phyloP scores from a whole-genome alignment of 2,329 filamentous ascomycete genomes.

The Cladosporium sp. region DNA sequence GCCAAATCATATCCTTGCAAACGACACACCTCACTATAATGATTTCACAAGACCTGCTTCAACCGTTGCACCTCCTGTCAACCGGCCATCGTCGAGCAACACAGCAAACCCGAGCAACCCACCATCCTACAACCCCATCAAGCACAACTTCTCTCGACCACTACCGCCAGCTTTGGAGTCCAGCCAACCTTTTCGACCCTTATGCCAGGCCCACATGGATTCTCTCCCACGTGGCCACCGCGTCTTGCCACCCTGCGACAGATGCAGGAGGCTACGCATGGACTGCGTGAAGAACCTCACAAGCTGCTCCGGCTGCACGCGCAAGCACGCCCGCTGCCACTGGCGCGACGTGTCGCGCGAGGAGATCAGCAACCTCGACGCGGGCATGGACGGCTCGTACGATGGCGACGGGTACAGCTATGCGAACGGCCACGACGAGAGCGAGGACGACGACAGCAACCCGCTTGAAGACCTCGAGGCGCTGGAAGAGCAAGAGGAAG shows the following conservation, averaged over 20 bases:
- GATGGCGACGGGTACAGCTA: conserved; percentile 20
- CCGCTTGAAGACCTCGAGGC: conserved; percentile 33
- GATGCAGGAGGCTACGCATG: conserved; percentile 74
- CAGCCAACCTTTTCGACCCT: conserved; percentile 32
- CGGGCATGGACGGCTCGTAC: conserved; percentile 7
- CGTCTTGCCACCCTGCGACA: conserved; percentile 78
- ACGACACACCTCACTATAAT: conserved; percentile 23
- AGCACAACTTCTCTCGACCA: conserved; percentile 36
- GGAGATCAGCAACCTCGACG: conserved; percentile 45
- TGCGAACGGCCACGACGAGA: conserved; percentile 20
- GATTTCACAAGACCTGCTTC: background rate
- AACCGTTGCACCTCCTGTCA: conserved; percentile 11
- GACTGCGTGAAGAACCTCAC: conserved; percentile 83
- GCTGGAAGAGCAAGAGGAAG: conserved; percentile 31
- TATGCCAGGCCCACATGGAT: conserved; percentile 61
- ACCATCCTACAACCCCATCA: conserved; percentile 19
- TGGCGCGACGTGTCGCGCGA: conserved; percentile 79
- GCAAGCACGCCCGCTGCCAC: conserved; percentile 83
- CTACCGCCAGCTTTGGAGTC: conserved; percentile 33
- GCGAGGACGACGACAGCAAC: conserved; percentile 31
- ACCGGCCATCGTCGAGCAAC: conserved; percentile 25
- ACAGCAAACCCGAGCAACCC: conserved; percentile 14
- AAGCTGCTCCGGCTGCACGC: conserved; percentile 81
- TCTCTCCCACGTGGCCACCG: conserved; percentile 67
- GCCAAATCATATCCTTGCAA: conserved; percentile 20